Conservation (phyloP, 2,329 filamentous ascomycete species). For the Talaromyces rugulosus region DNA sequence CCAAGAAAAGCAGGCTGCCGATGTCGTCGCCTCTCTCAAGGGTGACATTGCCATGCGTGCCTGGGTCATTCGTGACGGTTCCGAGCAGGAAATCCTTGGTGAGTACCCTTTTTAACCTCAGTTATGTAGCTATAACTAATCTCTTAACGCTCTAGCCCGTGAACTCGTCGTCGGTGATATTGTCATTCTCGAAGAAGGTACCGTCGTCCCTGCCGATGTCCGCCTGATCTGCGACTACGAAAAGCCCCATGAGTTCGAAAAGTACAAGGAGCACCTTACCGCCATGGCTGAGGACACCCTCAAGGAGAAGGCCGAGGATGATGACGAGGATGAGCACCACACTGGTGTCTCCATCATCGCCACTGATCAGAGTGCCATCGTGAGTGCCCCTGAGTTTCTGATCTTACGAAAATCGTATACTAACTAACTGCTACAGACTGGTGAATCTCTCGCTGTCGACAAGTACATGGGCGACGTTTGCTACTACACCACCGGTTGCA, state of each 20-base stretch:
- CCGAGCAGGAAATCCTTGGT: constrained; percentile 59
- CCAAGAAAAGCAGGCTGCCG: constrained; percentile 70
- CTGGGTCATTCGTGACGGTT: constrained; percentile 60
- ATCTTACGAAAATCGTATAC: background rate
- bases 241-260: constrained; percentile 58
- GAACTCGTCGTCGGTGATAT: constrained; percentile 70
- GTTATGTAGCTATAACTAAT: too few relatives aligned
- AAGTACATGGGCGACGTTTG: constrained; percentile 62
- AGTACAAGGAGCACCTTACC: constrained; percentile 56
- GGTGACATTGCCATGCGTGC: constrained; percentile 71
- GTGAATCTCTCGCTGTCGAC: constrained; percentile 62
- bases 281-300: constrained; percentile 54
- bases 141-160: constrained; percentile 28
- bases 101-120: background rate
- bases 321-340: constrained; percentile 55
- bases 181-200: constrained; percentile 64
- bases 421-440: constrained; percentile 40
- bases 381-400: background rate
- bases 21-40: constrained; percentile 66
- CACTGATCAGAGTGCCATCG: constrained; percentile 67
- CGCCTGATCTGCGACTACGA: constrained; percentile 67
- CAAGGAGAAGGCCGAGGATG: constrained; percentile 48
- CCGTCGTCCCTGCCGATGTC: constrained; percentile 62
- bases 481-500: constrained; percentile 73
- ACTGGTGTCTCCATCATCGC: constrained; percentile 61